phyloP scores from a whole-genome alignment of 305 asterid species.

The Rubia tinctorum region DNA sequence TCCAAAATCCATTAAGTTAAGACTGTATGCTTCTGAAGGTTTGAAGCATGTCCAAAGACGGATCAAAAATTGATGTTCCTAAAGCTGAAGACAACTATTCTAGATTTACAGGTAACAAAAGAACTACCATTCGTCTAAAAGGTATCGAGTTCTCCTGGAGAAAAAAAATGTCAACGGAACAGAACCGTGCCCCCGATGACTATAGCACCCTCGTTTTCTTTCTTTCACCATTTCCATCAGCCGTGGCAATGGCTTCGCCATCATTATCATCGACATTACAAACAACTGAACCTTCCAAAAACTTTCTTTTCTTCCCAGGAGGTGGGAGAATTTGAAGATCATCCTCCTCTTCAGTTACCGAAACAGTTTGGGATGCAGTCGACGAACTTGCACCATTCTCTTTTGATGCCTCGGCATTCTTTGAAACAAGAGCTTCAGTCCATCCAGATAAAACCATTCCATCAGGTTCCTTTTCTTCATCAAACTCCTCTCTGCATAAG shows the following conservation, averaged over 20 bases:
- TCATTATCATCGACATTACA: constrained; percentile 30
- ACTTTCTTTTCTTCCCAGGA: constrained; percentile 73
- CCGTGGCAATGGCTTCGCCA: constrained; percentile 34
- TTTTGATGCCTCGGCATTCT: constrained; percentile 29
- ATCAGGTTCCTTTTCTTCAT: constrained; percentile 98
- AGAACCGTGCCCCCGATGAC: constrained; percentile 8
- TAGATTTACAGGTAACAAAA: constrained; percentile 18
- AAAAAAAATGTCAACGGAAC: background rate
- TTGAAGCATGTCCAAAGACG: background rate
- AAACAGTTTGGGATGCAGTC: constrained; percentile 32
- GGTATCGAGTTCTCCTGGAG: background rate
- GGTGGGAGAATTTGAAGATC: constrained; percentile 42
- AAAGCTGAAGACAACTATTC: constrained; percentile 6
- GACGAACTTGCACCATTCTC: constrained; percentile 75
- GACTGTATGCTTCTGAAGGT: constrained; percentile 1
- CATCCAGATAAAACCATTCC: constrained; percentile 87
- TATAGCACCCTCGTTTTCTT: constrained; percentile 48
- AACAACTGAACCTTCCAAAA: constrained; percentile 30
- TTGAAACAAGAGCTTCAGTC: constrained; percentile 56
- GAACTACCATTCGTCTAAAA: constrained; percentile 12
- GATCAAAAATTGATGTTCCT: constrained; percentile 18
- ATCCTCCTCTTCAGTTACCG: constrained; percentile 50
- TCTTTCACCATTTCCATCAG: constrained; percentile 41
- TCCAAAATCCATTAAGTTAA: constrained; percentile 9
- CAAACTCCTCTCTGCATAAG: constrained; percentile 76